These are phyloP conservation scores for Primulina huaijiensis DNA, from an alignment of 257 asterid species.

Conservation along the genomic window DNA sequence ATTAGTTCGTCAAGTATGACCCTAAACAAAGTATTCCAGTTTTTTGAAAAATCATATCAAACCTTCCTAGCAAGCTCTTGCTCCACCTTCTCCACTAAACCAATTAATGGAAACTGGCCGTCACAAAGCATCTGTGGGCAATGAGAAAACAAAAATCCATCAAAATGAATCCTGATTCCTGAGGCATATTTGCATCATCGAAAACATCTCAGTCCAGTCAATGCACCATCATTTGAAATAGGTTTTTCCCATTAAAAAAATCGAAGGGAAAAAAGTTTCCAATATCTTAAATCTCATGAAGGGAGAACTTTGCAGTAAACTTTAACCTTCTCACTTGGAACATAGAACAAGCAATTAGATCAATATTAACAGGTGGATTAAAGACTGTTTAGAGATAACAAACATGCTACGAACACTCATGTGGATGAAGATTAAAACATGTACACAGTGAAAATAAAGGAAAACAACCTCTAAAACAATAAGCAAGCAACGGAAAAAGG, in stretches of 20 bases:
- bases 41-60: conserved; percentile 22
- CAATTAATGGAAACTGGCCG: conserved; percentile 91
- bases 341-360: conserved; percentile 7
- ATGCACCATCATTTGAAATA: neutral
- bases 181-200: conserved; percentile 18
- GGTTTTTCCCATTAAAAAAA: neutral
- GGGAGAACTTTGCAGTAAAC: conserved; percentile 9
- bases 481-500: conserved; percentile 9
- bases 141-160: conserved; percentile 12
- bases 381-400: conserved; percentile 20
- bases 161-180: conserved; percentile 16
- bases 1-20: conserved; percentile 21
- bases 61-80: conserved; percentile 98
- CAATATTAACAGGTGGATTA: conserved; percentile 1
- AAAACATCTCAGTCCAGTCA: conserved; percentile 23
- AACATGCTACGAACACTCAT: conserved; percentile 17
- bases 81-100: conserved; percentile 83
- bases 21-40: conserved; percentile 12
- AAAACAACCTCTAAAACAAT: conserved; percentile 3
- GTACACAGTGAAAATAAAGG: neutral
- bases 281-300: conserved; percentile 8
- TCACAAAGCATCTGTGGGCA: conserved; percentile 78
- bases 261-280: neutral
- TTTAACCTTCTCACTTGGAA: conserved; percentile 4
- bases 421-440: conserved; percentile 1